Conservation (phyloP, 2,329 filamentous ascomycete species). For the Cyclaneusma minus region DNA sequence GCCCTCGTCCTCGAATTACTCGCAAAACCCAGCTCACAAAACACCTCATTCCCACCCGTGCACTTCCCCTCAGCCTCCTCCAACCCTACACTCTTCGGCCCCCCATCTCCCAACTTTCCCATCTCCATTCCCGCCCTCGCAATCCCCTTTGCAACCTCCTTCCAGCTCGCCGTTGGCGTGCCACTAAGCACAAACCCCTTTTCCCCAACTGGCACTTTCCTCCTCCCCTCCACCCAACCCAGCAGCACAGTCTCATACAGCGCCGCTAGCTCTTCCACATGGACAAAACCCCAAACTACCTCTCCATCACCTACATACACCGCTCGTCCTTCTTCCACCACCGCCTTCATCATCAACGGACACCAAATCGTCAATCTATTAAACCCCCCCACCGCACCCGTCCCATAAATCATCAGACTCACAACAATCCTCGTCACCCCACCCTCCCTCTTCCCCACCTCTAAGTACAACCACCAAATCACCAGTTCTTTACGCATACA, state of each 20-base stretch:
- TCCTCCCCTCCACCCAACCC: conserved; percentile 17
- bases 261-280: conserved; percentile 25
- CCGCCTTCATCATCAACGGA: conserved; percentile 18
- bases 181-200: conserved; percentile 26
- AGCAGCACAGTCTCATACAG: conserved; percentile 24
- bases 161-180: conserved; percentile 24
- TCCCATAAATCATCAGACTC: conserved; percentile 25
- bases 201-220: conserved; percentile 19
- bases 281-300: conserved; percentile 26
- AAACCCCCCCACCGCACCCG: conserved; percentile 25
- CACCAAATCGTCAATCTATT: conserved; percentile 24
- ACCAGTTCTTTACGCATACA: no score
- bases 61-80: conserved; percentile 15
- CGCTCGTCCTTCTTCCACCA: conserved; percentile 17
- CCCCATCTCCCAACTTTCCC: conserved; percentile 16
- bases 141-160: conserved; percentile 20
- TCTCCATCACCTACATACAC: conserved; percentile 22
- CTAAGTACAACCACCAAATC: no score
- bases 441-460: no score
- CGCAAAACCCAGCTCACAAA: conserved; percentile 21
- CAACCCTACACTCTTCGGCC: conserved; percentile 15
- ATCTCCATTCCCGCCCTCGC: conserved; percentile 18
- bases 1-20: no score
- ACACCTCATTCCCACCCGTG: conserved; percentile 8
- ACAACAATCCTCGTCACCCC: not conserved